Evolutionary conservation across 2,329 filamentous ascomycete genomes (phyloP).

Genomic region (Ceratocystis alfenasii): DNA sequence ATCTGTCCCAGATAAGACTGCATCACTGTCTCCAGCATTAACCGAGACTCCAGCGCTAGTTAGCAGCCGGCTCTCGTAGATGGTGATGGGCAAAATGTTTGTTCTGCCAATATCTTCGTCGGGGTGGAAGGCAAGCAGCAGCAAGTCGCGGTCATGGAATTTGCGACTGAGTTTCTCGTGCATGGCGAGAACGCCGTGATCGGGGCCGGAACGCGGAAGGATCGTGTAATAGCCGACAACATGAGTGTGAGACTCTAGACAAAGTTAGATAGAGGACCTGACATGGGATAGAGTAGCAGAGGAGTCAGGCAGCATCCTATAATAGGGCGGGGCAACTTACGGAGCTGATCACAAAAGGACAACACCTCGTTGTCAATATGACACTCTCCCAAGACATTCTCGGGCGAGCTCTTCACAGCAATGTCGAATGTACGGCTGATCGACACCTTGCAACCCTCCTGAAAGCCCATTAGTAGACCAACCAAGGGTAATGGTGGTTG

Average conservation of each 20-base stretch:
- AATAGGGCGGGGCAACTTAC: not conserved
- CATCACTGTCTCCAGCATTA: slow-evolving; percentile 50
- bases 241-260: slow-evolving; percentile 70
- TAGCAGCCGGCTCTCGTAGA: slow-evolving; percentile 59
- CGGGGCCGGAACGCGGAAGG: slow-evolving; percentile 61
- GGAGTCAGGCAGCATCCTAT: not conserved
- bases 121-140: slow-evolving; percentile 79
- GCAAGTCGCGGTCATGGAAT: slow-evolving; percentile 74
- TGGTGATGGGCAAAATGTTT: slow-evolving; percentile 74
- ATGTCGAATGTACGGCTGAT: slow-evolving; percentile 84
- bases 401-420: slow-evolving; percentile 47
- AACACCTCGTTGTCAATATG: slow-evolving; percentile 10
- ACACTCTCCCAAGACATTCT: slow-evolving; percentile 31
- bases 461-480: slow-evolving; percentile 80
- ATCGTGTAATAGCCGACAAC: slow-evolving; percentile 90
- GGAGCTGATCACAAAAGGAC: slow-evolving; percentile 8
- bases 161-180: slow-evolving; percentile 63
- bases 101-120: slow-evolving; percentile 41
- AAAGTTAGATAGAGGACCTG: slow-evolving; percentile 27
- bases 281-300: not conserved
- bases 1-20: slow-evolving; percentile 35
- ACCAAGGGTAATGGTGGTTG: slow-evolving; percentile 63
- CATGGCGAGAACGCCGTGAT: slow-evolving; percentile 53
- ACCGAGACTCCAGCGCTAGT: slow-evolving; percentile 36
- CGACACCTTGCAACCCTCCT: slow-evolving; percentile 80